These are phyloP conservation scores for Sporothrix luriei DNA, from an alignment of 2,329 filamentous ascomycete genomes.

Conservation along the genomic window DNA sequence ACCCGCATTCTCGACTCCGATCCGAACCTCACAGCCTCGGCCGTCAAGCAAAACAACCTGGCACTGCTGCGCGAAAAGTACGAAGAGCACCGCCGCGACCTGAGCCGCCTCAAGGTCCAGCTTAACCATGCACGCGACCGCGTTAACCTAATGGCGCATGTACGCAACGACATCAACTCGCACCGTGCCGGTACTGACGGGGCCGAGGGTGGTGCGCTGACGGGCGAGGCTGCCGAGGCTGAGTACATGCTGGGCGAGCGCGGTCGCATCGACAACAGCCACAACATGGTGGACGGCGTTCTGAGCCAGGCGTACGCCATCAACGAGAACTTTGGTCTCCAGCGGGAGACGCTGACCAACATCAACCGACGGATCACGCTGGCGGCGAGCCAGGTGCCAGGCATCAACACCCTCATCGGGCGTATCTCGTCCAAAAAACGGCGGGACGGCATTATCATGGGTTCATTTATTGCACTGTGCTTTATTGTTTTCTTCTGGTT, in stretches of 20 bases:
- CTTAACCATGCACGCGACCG: constrained; percentile 80
- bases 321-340: constrained; percentile 84
- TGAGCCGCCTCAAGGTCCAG: constrained; percentile 70
- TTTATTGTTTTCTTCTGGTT: constrained; percentile 85
- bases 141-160: constrained; percentile 85
- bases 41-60: constrained; percentile 96
- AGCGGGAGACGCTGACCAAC: constrained; percentile 83
- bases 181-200: constrained; percentile 87
- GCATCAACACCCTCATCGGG: constrained; percentile 86
- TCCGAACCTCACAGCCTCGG: constrained; percentile 80
- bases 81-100: constrained; percentile 80
- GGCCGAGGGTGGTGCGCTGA: constrained; percentile 55
- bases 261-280: constrained; percentile 79
- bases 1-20: constrained; percentile 90
- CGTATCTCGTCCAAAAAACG: constrained; percentile 94
- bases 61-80: constrained; percentile 89
- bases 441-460: constrained; percentile 92
- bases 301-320: constrained; percentile 95
- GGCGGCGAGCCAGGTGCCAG: constrained; percentile 87
- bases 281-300: constrained; percentile 86
- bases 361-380: constrained; percentile 89
- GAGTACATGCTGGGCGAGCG: constrained; percentile 98
- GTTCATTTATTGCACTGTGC: constrained; percentile 86
- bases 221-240: constrained; percentile 78
- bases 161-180: constrained; percentile 87